Evolutionary conservation across 2,329 filamentous ascomycete genomes (phyloP).

Genomic region (Septoria linicola): DNA sequence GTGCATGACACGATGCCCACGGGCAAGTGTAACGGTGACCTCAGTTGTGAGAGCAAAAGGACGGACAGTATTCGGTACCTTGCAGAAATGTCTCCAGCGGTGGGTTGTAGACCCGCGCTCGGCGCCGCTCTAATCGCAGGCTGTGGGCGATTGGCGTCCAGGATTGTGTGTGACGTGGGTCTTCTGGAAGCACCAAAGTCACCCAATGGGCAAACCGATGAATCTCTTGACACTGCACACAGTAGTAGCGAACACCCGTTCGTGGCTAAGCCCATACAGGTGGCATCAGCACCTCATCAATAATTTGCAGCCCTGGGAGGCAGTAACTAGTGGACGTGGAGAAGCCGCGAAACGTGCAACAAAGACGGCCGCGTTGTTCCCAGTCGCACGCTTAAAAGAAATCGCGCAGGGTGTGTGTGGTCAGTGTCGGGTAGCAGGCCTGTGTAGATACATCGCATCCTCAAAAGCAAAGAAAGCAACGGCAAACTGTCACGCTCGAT

Average conservation of each 20-base stretch:
- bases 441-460: neutral
- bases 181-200: slow-evolving; percentile 2
- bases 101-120: slow-evolving; percentile 1
- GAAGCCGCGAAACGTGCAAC: neutral
- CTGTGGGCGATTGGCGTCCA: slow-evolving; percentile 6
- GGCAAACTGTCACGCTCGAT: slow-evolving; percentile 6
- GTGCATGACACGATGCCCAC: neutral
- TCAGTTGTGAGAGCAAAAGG: too few species aligned
- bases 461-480: slow-evolving; percentile 6
- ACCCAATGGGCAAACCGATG: neutral
- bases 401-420: too few species aligned
- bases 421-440: neutral
- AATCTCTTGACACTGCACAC: too few species aligned
- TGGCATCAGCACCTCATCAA: too few species aligned
- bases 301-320: too few species aligned
- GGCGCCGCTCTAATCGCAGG: slow-evolving; percentile 7
- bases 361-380: neutral
- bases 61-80: neutral
- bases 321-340: too few species aligned
- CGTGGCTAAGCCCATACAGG: too few species aligned
- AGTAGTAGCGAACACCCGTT: too few species aligned
- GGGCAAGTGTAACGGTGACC: neutral
- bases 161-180: slow-evolving; percentile 9
- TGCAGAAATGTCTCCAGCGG: slow-evolving; percentile 1
- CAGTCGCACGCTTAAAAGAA: neutral